Base-by-base conservation (phyloP, 1,284 basidiomycete genomes). In the Caloboletus firmus region DNA sequence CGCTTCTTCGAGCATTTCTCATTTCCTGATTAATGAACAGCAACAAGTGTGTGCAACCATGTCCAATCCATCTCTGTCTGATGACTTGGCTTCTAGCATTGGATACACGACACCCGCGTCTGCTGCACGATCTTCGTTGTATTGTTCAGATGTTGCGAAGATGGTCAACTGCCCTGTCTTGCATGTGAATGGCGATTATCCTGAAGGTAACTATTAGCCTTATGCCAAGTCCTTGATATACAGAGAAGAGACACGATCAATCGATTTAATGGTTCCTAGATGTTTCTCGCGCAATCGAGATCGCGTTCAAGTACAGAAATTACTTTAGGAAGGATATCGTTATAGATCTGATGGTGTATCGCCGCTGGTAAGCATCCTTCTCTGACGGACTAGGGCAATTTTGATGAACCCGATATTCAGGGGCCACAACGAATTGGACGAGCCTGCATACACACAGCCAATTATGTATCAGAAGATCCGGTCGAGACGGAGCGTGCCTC, bases 131-230 rank as follows among this genome's bases (percentile, higher is more conserved):
- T 94, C 92, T 1, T 92, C 89, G 0, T 67, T 91, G 32, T 96
- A 96, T 65, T 93, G 91, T 57, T 93, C 93, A 1, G 93, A 95
- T 66, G 78, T 93, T 32, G 91, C 89, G 5, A 95, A 95, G 72
- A 91, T 91, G 82, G 88, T 95, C 63, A 89, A 90, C 55, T 86
- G 90, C 0, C 93, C 93, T 0, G 84, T 95, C 15, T 69, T 95
- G n/a, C 93, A 95, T 59, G 92, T 95, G 58, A 95, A 95, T 62
- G 93, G 93, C 7, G 93, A 96, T 67, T 75, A 89, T 67, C 91
- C 91, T 0, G 94, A 97, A 80, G 92, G 84, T 89, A 63, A 52
- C 64, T 62, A 18, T 63, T 28, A 0, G 52, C 55, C 28, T 59
- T 55, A 4, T 12, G 9, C n/a, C 18, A 24, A 20, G n/a, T 44